Conservation (phyloP, 1,284 basidiomycete species). For the Bjerkandera adusta region DNA sequence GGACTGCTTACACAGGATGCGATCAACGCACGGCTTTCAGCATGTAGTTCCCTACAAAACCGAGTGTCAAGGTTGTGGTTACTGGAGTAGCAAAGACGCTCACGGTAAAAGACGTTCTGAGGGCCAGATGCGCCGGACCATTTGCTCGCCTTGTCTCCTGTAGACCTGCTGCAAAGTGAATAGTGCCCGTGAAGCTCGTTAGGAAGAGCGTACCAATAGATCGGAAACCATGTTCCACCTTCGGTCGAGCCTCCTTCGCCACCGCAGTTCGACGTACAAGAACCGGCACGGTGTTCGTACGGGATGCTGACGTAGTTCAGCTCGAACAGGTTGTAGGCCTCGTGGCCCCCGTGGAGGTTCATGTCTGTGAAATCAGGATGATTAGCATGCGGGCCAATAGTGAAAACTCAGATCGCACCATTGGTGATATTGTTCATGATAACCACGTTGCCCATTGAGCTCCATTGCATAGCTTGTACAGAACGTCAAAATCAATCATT, state of each 20-base stretch:
- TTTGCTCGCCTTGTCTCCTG: conserved; percentile 4
- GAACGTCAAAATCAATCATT: not conserved
- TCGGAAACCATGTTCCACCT: conserved; percentile 3
- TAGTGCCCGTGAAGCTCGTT: no score
- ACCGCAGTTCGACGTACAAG: not conserved
- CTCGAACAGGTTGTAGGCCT: conserved; percentile 4
- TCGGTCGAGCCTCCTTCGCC: conserved; percentile 2
- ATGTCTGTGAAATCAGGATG: not conserved
- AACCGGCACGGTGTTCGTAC: conserved; percentile 1
- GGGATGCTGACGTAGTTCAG: conserved; percentile 1
- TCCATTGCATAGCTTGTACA: conserved; percentile 1
- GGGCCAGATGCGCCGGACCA: conserved; percentile 1
- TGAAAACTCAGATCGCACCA: not conserved
- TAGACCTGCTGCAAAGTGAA: not conserved
- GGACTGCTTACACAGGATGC: no score
- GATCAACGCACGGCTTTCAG: not conserved
- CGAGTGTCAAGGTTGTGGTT: not conserved
- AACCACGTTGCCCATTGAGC: not conserved
- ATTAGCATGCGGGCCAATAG: no score
- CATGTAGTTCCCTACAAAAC: not conserved
- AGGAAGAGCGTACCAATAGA: no score
- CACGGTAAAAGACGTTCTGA: conserved; percentile 2
- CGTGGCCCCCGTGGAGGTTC: conserved; percentile 2
- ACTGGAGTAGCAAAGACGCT: not conserved
- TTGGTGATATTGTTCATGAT: conserved; percentile 1